These are phyloP conservation scores for Zopfochytrium polystomum DNA, from an alignment of 371 early-diverging fungal species.

Conservation along the genomic window DNA sequence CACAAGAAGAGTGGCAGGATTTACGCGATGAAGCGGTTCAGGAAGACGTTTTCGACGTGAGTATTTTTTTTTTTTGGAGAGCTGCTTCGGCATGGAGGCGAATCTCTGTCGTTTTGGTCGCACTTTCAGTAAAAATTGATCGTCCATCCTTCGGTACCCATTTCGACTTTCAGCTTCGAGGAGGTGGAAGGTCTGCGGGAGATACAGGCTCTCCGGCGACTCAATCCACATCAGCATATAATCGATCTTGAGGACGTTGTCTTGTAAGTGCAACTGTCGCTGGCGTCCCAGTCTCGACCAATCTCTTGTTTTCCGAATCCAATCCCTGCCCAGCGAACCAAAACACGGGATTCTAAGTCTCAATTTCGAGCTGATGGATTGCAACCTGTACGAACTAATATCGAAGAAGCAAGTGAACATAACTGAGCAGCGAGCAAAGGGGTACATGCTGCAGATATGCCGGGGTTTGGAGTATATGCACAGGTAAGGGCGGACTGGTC, in stretches of 20 bases:
- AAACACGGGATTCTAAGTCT: slow-evolving; percentile 56
- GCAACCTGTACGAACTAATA: slow-evolving; percentile 60
- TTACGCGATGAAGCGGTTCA: slow-evolving; percentile 58
- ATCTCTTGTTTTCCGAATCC: neutral
- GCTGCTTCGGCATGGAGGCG: neutral
- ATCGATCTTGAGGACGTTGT: slow-evolving; percentile 61
- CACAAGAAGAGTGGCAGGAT: slow-evolving; percentile 50
- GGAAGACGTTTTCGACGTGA: slow-evolving; percentile 53
- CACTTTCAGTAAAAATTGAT: neutral
- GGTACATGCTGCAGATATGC: slow-evolving; percentile 57
- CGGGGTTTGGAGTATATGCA: slow-evolving; percentile 62
- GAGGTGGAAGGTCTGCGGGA: slow-evolving; percentile 56
- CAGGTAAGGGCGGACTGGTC: no score
- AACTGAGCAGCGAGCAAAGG: slow-evolving; percentile 48
- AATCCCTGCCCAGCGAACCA: slow-evolving; percentile 57
- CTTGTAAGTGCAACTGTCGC: slow-evolving; percentile 36
- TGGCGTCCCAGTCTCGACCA: neutral
- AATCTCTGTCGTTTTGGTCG: neutral
- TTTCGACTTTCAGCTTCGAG: slow-evolving; percentile 31
- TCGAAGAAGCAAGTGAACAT: slow-evolving; percentile 48
- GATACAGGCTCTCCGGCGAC: slow-evolving; percentile 50
- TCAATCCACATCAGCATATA: slow-evolving; percentile 58
- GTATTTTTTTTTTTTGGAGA: neutral
- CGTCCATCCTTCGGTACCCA: neutral
- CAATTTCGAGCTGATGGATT: slow-evolving; percentile 64